Evolutionary conservation across 2,329 filamentous ascomycete species (phyloP).

Genomic region (Colletotrichum lindemuthianum): DNA sequence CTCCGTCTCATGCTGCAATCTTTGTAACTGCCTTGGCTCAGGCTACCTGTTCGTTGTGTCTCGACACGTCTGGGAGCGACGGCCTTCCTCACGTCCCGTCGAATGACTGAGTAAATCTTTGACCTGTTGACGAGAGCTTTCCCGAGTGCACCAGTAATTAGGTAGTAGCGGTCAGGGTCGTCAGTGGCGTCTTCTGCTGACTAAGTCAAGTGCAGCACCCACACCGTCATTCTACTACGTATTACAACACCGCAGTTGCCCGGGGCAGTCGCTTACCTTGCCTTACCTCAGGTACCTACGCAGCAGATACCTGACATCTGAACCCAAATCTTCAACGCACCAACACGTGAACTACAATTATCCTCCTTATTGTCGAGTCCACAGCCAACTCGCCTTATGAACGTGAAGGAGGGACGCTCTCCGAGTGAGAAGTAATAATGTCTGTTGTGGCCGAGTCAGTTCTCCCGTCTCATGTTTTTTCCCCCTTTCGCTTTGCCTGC

Average conservation of each 20-base stretch:
- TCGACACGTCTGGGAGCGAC: too few species aligned
- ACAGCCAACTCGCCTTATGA: conserved; percentile 14
- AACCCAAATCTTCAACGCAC: conserved; percentile 17
- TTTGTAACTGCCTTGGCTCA: too few species aligned
- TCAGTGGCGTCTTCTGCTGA: conserved; percentile 27
- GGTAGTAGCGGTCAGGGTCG: conserved; percentile 13
- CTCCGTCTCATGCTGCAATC: too few species aligned
- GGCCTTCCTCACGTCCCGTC: too few species aligned
- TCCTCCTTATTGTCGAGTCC: conserved; percentile 11
- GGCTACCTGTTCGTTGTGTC: too few species aligned
- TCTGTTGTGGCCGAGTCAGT: conserved; percentile 61
- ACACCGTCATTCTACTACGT: conserved; percentile 23
- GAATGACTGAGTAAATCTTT: too few species aligned
- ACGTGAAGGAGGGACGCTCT: conserved; percentile 34
- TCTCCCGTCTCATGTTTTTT: conserved; percentile 24
- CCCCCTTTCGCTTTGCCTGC: conserved; percentile 3
- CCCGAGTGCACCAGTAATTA: not conserved
- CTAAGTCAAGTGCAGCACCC: conserved; percentile 17
- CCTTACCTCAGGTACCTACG: too few species aligned
- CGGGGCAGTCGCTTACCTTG: conserved; percentile 33
- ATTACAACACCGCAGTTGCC: conserved; percentile 19
- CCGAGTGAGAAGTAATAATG: conserved; percentile 43
- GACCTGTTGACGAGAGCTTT: too few species aligned
- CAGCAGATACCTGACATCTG: conserved; percentile 16
- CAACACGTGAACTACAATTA: conserved; percentile 7